These are phyloP conservation scores for Stygiomarasmius scandens DNA, from an alignment of 1,284 basidiomycete genomes.

Conservation along the genomic window DNA sequence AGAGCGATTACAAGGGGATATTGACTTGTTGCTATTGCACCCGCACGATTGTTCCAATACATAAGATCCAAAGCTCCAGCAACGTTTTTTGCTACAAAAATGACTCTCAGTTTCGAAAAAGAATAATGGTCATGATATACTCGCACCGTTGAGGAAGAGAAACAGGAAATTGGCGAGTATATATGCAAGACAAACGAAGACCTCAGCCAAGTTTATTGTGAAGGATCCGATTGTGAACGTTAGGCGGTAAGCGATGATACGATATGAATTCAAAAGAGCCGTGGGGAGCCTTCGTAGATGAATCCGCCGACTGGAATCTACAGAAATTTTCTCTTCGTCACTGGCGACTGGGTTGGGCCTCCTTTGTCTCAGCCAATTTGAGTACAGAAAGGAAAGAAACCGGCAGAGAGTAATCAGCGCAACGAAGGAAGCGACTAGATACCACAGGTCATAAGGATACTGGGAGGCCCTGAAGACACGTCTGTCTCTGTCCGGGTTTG, in stretches of 20 bases:
- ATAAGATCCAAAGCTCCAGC: slow-evolving; percentile 35
- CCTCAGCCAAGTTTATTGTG: slow-evolving; percentile 50
- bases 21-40: slow-evolving; percentile 53
- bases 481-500: not conserved
- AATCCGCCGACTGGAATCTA: slow-evolving; percentile 17
- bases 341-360: not conserved
- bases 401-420: slow-evolving; percentile 34
- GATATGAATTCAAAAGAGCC: slow-evolving; percentile 44
- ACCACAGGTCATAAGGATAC: slow-evolving; percentile 41
- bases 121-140: slow-evolving; percentile 2
- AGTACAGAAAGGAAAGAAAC: slow-evolving; percentile 23
- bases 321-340: slow-evolving; percentile 25
- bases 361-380: slow-evolving; percentile 22
- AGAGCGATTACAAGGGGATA: slow-evolving; percentile 61
- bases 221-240: slow-evolving; percentile 43
- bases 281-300: slow-evolving; percentile 32
- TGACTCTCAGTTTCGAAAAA: not conserved
- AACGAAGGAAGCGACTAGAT: slow-evolving; percentile 36
- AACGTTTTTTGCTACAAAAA: slow-evolving; percentile 36
- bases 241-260: slow-evolving; percentile 52
- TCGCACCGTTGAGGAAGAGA: slow-evolving; percentile 53
- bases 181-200: slow-evolving; percentile 47
- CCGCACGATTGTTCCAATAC: slow-evolving; percentile 53
- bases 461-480: slow-evolving; percentile 9
- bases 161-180: slow-evolving; percentile 48